These are phyloP conservation scores for Ceratocystiopsis brevicomis DNA, from an alignment of 2,329 filamentous ascomycete genomes.

Conservation along the genomic window DNA sequence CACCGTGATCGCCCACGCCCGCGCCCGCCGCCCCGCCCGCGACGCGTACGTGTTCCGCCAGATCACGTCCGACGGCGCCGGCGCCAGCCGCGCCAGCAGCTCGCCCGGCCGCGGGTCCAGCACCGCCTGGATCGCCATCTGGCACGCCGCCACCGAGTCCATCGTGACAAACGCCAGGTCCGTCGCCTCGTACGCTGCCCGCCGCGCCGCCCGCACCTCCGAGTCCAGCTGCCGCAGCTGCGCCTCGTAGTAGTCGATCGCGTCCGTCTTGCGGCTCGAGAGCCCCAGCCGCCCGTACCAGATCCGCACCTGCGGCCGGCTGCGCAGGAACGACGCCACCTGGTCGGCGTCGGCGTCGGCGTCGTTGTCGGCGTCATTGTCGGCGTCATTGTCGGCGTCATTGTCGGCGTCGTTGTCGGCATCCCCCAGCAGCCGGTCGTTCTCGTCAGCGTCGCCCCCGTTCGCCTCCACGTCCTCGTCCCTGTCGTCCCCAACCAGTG, in stretches of 20 bases:
- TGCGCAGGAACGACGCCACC: conserved; percentile 18
- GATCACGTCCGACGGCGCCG: conserved; percentile 78
- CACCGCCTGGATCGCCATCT: conserved; percentile 92
- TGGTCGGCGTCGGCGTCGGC: conserved; percentile 16
- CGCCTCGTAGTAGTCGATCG: conserved; percentile 87
- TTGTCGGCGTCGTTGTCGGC: conserved; percentile 17
- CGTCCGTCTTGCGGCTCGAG: conserved; percentile 57
- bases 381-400: conserved; percentile 9
- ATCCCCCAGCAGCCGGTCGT: conserved; percentile 36
- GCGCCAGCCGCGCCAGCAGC: conserved; percentile 68
- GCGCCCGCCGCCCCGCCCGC: conserved; percentile 50
- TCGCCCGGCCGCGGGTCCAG: conserved; percentile 78
- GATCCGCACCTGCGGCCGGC: conserved; percentile 50
- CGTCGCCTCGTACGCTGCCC: conserved; percentile 57
- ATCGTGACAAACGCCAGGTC: conserved; percentile 91
- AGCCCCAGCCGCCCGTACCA: conserved; percentile 63
- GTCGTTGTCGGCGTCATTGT: conserved; percentile 13
- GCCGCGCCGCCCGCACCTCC: conserved; percentile 48
- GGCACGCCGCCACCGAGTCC: conserved; percentile 79
- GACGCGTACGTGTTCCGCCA: conserved; percentile 87
- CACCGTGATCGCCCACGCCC: conserved; percentile 67
- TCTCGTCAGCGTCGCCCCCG: conserved; percentile 28
- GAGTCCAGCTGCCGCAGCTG: conserved; percentile 63
- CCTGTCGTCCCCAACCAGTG: not conserved
- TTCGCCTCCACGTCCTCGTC: not conserved